These are phyloP conservation scores for Scheffersomyces stipitis DNA, from an alignment of 805 yeast genomes.

Conservation along the genomic window DNA sequence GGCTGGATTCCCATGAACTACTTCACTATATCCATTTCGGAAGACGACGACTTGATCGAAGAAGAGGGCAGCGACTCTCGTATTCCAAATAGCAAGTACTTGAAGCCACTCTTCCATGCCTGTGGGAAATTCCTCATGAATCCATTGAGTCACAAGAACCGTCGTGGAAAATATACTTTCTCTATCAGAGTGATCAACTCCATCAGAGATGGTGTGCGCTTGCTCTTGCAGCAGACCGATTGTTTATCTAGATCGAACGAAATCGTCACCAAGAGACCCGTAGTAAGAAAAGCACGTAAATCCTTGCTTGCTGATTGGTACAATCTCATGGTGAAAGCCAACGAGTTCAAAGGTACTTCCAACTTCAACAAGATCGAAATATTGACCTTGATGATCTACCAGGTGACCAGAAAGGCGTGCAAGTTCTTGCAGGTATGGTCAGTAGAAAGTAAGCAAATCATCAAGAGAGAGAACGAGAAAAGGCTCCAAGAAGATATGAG, in stretches of 20 bases:
- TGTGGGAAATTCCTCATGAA: conserved; percentile 66
- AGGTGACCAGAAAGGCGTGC: conserved; percentile 64
- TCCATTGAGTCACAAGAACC: conserved; percentile 53
- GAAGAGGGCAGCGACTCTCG: conserved; percentile 14
- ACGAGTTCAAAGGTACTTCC: conserved; percentile 66
- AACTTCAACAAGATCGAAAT: conserved; percentile 58
- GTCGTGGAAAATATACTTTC: conserved; percentile 48
- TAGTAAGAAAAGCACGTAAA: conserved; percentile 64
- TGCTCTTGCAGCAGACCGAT: conserved; percentile 62
- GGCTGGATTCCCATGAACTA: conserved; percentile 91
- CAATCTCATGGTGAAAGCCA: conserved; percentile 71
- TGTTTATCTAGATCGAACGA: conserved; percentile 75
- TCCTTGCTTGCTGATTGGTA: conserved; percentile 79
- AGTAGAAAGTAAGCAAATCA: conserved; percentile 52
- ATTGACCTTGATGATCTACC: conserved; percentile 61
- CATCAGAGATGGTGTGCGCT: conserved; percentile 71
- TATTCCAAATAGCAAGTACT: conserved; percentile 45
- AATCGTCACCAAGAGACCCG: conserved; percentile 61
- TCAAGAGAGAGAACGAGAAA: conserved; percentile 35
- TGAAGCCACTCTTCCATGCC: conserved; percentile 55
- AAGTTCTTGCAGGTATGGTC: conserved; percentile 73
- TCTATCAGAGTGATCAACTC: conserved; percentile 58
- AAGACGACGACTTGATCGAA: conserved; percentile 20
- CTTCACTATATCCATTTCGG: conserved; percentile 49
- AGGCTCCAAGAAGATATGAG: conserved; percentile 36